A percentile compares a stretch with the other conserved stretches of the same genome.
These are phyloP conservation scores for Microthlaspi erraticum DNA, from an alignment of 345 rosid species.

Conservation along the genomic window DNA sequence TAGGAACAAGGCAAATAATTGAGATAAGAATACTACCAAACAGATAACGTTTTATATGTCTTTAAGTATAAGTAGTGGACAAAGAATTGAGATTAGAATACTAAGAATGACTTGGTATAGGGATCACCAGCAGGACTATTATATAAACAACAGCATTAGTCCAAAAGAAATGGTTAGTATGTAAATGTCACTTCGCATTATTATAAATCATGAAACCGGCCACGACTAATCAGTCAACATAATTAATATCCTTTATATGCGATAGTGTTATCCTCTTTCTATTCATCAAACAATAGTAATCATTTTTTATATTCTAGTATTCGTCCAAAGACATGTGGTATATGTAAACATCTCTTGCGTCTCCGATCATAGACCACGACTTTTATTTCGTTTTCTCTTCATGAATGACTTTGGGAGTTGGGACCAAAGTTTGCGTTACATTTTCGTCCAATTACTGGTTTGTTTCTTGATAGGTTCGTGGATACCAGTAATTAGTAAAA, in stretches of 20 bases:
- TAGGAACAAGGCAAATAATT: not conserved
- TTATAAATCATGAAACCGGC: constrained; percentile 2
- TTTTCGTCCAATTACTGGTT: not conserved
- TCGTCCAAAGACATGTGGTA: constrained; percentile 2
- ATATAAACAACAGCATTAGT: constrained; percentile 24
- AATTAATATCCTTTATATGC: constrained; percentile 1
- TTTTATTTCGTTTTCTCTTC: constrained; percentile 11
- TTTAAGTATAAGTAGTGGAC: not conserved
- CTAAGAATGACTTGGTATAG: constrained; percentile 27
- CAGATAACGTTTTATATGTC: constrained; percentile 26
- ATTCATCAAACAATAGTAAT: not conserved
- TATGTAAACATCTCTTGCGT: constrained; percentile 2
- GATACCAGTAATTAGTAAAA: too few relatives aligned
- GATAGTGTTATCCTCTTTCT: not conserved
- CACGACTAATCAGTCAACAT: not conserved
- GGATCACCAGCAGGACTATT: constrained; percentile 13
- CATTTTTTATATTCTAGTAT: not conserved
- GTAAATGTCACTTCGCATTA: constrained; percentile 33
- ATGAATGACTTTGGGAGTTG: not conserved
- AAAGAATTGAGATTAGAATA: constrained; percentile 24
- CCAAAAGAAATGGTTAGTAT: constrained; percentile 39
- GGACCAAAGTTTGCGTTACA: not conserved
- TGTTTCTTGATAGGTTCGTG: too few relatives aligned
- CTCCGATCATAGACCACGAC: constrained; percentile 6
- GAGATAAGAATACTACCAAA: constrained; percentile 21